Evolutionary conservation across 176 grass and related monocot genomes (phyloP), one percentile per base, ranked within the genome.

Genomic region (Elymus sibiricus): DNA sequence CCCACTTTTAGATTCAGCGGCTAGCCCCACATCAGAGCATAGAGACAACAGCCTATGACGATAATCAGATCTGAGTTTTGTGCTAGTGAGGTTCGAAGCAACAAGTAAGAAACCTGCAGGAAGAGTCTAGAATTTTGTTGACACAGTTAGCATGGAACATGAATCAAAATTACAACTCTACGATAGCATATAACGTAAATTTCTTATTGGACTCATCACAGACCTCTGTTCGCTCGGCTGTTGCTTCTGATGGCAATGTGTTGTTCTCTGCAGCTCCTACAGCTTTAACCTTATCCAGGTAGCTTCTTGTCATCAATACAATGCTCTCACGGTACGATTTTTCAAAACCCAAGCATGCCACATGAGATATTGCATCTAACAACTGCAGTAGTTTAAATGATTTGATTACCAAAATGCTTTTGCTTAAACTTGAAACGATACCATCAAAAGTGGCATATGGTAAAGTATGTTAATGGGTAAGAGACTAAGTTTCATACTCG

Each of bases 271-370:
- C 74, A 68, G 85, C 80, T 84, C 86, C 97, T 40, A 90, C 77
- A 86, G 86, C 89, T 89, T 96, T 98, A 71, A 94, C 88, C 92
- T 98, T 98, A 85, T 96, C 94, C 25, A 98, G 91, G 82, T 98
- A 98, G 81, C 97, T 98, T 90, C 97, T 98, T 82, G 97, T 98
- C 97, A 98, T 98, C 86, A 98, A 90, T 67, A 98, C 97, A 92
- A 95, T 85, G 76, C 93, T 98, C 88, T 98, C 97, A 31, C 97
- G 92, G 51, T 98, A 98, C 17, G 97, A 96, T 83, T 98, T 98
- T 89, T 98, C 97, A 82, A 98, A 98, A 88, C 97, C 97, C 84
- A 98, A 91, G 82, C 92, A 95, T 42, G 97, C 94, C 87, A 98
- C 94, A 78, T 79, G 94, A 90, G 97, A 98, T 85, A 98, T 91